Evolutionary conservation across 129 eudicot species (phyloP).

Genomic region (Escallonia herrerae): DNA sequence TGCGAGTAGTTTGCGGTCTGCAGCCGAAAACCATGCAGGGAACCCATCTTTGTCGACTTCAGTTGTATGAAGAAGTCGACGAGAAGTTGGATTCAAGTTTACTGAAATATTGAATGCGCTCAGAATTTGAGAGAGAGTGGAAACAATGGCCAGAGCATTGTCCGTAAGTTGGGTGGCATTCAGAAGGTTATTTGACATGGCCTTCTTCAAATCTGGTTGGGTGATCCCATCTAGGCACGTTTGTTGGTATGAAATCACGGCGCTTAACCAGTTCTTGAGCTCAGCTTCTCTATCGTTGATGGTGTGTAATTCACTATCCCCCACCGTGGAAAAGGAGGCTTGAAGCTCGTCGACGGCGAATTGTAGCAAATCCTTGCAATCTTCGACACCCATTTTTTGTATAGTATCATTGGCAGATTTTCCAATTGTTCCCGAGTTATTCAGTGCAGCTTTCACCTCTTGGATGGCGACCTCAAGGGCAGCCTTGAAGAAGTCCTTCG

Average conservation of each 20-base stretch:
- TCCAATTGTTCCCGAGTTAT: constrained; percentile 13
- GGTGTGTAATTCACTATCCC: constrained; percentile 7
- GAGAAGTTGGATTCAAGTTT: background rate
- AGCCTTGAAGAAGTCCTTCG: constrained; percentile 23
- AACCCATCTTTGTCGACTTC: constrained; percentile 7
- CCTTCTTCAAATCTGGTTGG: constrained; percentile 9
- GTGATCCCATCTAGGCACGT: constrained; percentile 31
- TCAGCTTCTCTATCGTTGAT: constrained; percentile 17
- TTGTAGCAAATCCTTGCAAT: constrained; percentile 27
- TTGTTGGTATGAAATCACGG: constrained; percentile 30
- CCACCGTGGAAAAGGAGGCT: constrained; percentile 21
- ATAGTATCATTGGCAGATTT: constrained; percentile 13
- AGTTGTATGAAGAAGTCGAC: constrained; percentile 9
- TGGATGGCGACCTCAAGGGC: constrained; percentile 21
- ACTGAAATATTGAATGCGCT: constrained; percentile 14
- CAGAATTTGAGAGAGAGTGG: constrained; percentile 13
- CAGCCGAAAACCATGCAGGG: constrained; percentile 30
- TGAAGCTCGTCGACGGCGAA: constrained; percentile 31
- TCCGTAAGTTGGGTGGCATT: constrained; percentile 26
- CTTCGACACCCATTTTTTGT: constrained; percentile 29
- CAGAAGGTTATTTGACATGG: constrained; percentile 11
- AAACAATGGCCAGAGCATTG: constrained; percentile 36
- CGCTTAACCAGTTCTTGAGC: constrained; percentile 40
- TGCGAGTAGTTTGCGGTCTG: constrained; percentile 24
- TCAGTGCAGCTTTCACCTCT: constrained; percentile 22